A percentile compares a stretch with the other conserved stretches of the same genome.
These are phyloP conservation scores for Teunomyces cretensis DNA, from an alignment of 805 yeast species.

Conservation along the genomic window DNA sequence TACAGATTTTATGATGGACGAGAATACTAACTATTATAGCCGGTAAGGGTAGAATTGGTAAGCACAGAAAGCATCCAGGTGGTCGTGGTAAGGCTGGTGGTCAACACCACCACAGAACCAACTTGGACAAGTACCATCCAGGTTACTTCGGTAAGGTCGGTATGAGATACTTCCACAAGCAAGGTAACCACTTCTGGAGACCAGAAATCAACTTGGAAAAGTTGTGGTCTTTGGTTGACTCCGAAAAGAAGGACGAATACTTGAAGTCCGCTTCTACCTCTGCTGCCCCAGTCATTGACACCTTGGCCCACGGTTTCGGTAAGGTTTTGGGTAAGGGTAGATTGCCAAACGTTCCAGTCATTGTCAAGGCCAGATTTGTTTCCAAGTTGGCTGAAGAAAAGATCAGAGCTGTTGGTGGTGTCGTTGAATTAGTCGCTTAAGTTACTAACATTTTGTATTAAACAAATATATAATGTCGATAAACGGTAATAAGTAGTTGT, in stretches of 20 bases:
- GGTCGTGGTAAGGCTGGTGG: conserved; percentile 99
- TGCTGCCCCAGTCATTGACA: conserved; percentile 98
- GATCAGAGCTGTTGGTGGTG: conserved; percentile 99
- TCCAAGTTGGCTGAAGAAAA: conserved; percentile 99
- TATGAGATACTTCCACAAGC: conserved; percentile 99
- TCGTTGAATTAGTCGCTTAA: conserved; percentile 98
- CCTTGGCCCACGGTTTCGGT: conserved; percentile 99
- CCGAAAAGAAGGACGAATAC: conserved; percentile 92
- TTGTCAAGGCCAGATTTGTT: conserved; percentile 99
- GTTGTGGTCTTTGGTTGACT: conserved; percentile 95
- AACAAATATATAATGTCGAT: conserved; percentile 5
- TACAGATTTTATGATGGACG: neutral
- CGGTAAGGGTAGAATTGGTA: conserved; percentile 99
- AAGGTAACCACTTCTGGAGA: conserved; percentile 92
- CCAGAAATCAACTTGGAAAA: conserved; percentile 98
- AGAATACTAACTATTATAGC: conserved; percentile 55
- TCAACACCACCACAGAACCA: conserved; percentile 99
- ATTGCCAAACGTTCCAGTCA: conserved; percentile 96
- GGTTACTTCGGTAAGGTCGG: conserved; percentile 99
- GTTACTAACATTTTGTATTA: conserved; percentile 12
- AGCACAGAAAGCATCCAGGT: conserved; percentile 99
- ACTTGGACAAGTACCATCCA: conserved; percentile 99
- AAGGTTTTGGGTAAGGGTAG: conserved; percentile 99
- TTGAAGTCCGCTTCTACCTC: conserved; percentile 78
- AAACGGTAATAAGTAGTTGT: conserved; percentile 3